Base-by-base conservation (phyloP, 257 asterid species). In the Solanum chmielewskii region DNA sequence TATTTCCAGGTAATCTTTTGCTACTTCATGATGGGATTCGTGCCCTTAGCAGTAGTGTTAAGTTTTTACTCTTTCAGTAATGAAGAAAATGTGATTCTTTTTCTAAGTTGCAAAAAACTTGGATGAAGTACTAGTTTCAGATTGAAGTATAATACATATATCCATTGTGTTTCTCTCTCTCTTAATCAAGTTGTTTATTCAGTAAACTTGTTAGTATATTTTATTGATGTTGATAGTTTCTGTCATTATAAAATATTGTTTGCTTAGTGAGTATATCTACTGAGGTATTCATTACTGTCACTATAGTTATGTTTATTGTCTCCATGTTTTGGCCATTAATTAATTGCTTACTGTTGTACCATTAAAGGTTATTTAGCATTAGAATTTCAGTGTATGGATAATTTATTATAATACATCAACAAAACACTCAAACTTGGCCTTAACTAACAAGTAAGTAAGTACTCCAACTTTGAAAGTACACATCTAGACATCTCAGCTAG, bases 1-100 rank as follows among this genome's bases (percentile, higher is more conserved):
- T 90, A 88, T 90, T 77, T 90, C 92, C 92, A 80, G 91, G 86
- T 88, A 85, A 90, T 87, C 90, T 86, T 88, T 88, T 60, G 88
- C 90, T 86, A 85, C 88, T 86, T 76, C 56, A 35, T 77, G 16
- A 27, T 70, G 39, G 88, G 89, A 59, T 87, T 75, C 77, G 68
- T 76, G 86, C 82, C 78, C 39, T 74, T 18, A 39, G 74, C 84
- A 81, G 83, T 85, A 70, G 90, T 75, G 77, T 87, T 85, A 73
- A 73, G 64, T 84, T 21, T 84, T 87, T 59, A 71, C 85, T 86
- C 76, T 87, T 81, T 78, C 74, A 81, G 85, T 82, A 60, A 23
- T 87, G 80, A 80, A 59, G 80, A 85, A 82, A 91, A 87, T 74
- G 52, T 74, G 82, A 74, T 74, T 74, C 82, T 74, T 74, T 23